Evolutionary conservation across 352 stramenopile species (phyloP).

Genomic region (Pythium aphanidermatum): DNA sequence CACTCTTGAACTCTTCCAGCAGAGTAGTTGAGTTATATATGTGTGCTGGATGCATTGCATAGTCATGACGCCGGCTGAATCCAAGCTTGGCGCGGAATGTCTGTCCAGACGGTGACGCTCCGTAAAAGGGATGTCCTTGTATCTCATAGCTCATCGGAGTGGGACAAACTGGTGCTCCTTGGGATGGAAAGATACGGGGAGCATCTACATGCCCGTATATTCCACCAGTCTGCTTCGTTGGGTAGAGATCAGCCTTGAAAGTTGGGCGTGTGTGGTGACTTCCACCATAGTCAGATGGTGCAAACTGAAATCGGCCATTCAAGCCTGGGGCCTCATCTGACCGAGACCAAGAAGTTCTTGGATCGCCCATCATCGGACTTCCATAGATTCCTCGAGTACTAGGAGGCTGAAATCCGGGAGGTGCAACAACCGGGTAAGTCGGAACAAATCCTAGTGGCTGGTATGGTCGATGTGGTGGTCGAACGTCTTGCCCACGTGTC

Average conservation of each 20-base stretch:
- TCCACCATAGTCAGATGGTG: slow-evolving; percentile 8
- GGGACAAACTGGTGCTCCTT: slow-evolving; percentile 1
- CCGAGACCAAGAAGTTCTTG: slow-evolving; percentile 5
- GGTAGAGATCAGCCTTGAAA: slow-evolving; percentile 11
- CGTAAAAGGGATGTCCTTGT: slow-evolving; percentile 11
- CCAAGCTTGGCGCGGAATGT: slow-evolving; percentile 16
- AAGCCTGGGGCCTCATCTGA: background rate
- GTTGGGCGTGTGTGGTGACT: background rate
- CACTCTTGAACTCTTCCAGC: slow-evolving; percentile 74
- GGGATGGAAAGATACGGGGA: slow-evolving; percentile 2
- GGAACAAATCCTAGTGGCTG: slow-evolving; percentile 2
- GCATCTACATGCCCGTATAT: slow-evolving; percentile 6
- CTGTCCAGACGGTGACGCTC: background rate
- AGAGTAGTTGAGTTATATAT: slow-evolving; percentile 68
- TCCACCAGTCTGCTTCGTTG: slow-evolving; percentile 4
- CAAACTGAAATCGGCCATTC: slow-evolving; percentile 1
- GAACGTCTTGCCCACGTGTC: slow-evolving; percentile 11
- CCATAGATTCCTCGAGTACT: slow-evolving; percentile 11
- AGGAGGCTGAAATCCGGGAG: slow-evolving; percentile 18
- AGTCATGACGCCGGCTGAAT: slow-evolving; percentile 6
- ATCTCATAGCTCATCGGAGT: slow-evolving; percentile 1
- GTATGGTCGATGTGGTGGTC: slow-evolving; percentile 7
- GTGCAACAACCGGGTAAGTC: slow-evolving; percentile 3
- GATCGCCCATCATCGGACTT: slow-evolving; percentile 2
- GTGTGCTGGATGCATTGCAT: slow-evolving; percentile 46